Conservation (phyloP, 192 early-diverging fungal genomes). For the Rhizophlyctis rosea region DNA sequence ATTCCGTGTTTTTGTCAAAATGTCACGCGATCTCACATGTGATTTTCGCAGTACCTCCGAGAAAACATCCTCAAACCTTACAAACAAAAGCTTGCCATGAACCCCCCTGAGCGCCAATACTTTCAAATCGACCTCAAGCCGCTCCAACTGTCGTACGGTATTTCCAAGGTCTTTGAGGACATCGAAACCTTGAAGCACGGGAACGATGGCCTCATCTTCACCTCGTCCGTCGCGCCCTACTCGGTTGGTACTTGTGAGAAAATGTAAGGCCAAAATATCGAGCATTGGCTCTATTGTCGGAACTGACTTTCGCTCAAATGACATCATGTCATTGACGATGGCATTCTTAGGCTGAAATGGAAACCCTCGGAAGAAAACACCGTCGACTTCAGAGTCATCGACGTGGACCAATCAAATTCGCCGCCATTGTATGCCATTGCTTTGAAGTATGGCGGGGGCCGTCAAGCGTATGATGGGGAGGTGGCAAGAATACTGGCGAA, state of each 20-base stretch:
- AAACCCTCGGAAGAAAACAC: conserved; percentile 60
- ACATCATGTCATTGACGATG: not conserved
- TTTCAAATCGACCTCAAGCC: conserved; percentile 55
- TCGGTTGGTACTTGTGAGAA: conserved; percentile 49
- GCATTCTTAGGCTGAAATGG: conserved; percentile 62
- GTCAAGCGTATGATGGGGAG: too few relatives aligned
- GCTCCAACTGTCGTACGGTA: conserved; percentile 46
- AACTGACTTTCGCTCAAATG: too few relatives aligned
- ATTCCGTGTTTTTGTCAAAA: not conserved
- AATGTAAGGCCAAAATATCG: conserved; percentile 34
- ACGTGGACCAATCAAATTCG: not conserved
- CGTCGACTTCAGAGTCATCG: conserved; percentile 51
- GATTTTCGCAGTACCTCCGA: conserved; percentile 50
- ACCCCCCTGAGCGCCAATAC: conserved; percentile 41
- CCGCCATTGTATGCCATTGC: not conserved
- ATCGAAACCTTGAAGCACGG: conserved; percentile 64
- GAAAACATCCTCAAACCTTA: conserved; percentile 66
- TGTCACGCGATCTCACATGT: not conserved
- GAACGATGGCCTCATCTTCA: conserved; percentile 72
- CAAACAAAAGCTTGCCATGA: conserved; percentile 38
- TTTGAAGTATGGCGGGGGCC: too few relatives aligned
- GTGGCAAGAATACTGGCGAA: too few relatives aligned
- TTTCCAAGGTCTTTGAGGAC: conserved; percentile 53
- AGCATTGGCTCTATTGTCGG: too few relatives aligned
- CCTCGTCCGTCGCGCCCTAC: conserved; percentile 51